Evolutionary conservation across 208 protist species (phyloP).

Genomic region (Acanthamoeba healyi): DNA sequence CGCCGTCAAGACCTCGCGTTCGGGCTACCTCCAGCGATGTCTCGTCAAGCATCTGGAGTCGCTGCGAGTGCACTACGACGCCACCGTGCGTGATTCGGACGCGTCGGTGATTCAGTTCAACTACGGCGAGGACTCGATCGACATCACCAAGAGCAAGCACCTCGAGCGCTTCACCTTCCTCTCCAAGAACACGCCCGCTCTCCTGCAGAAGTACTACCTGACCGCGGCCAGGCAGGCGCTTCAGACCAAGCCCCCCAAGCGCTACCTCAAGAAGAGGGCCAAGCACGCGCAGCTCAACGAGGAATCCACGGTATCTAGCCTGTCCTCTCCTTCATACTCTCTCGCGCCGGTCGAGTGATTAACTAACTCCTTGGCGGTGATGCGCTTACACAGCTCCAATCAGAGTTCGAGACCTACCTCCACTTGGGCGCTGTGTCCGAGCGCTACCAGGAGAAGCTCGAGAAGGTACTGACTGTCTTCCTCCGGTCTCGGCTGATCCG

Average conservation of each 20-base stretch:
- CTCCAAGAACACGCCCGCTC: conserved; percentile 85
- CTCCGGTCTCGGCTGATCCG: no score
- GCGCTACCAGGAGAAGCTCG: conserved; percentile 77
- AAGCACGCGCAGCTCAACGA: conserved; percentile 38
- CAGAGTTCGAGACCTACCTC: conserved; percentile 52
- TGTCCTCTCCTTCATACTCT: no score
- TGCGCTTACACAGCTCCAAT: conserved; percentile 78
- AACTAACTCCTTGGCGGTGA: no score
- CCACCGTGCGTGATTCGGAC: conserved; percentile 96
- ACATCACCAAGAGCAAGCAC: conserved; percentile 95
- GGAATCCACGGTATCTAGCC: neutral
- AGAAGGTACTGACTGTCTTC: no score
- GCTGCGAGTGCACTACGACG: conserved; percentile 95
- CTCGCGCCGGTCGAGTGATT: no score
- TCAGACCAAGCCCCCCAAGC: neutral
- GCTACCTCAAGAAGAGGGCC: conserved; percentile 8
- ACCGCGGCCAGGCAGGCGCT: conserved; percentile 11
- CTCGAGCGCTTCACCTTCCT: conserved; percentile 95
- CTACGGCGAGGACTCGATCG: conserved; percentile 99
- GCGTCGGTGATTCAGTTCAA: conserved; percentile 96
- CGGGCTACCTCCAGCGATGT: conserved; percentile 98
- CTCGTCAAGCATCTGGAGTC: conserved; percentile 97
- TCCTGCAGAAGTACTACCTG: conserved; percentile 30
- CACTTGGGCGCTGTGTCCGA: conserved; percentile 85
- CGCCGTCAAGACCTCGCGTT: conserved; percentile 99